A percentile compares a stretch with the other conserved stretches of the same genome.
These are phyloP conservation scores for Gnomoniopsis smithogilvyi DNA, from an alignment of 2,329 filamentous ascomycete species.

Conservation along the genomic window DNA sequence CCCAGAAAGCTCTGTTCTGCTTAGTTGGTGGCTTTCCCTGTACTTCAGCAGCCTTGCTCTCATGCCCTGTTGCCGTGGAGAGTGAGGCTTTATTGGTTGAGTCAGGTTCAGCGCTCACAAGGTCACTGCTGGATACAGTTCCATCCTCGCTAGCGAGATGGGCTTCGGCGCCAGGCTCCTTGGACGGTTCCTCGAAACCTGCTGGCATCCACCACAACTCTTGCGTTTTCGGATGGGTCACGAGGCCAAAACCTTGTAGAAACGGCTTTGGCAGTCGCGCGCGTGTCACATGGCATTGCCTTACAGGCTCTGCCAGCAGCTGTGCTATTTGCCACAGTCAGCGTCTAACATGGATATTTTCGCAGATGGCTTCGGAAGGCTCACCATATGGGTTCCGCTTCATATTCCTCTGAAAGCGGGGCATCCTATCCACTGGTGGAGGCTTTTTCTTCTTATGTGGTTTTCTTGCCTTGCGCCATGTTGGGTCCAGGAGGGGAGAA, in stretches of 20 bases:
- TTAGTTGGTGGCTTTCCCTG: conserved; percentile 11
- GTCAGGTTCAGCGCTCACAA: too few species aligned
- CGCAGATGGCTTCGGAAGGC: conserved; percentile 8
- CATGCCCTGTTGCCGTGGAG: too few species aligned
- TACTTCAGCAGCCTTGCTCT: not conserved
- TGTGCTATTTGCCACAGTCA: conserved; percentile 42
- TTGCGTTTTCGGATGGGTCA: conserved; percentile 50
- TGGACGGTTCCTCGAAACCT: conserved; percentile 12
- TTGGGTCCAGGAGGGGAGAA: conserved; percentile 52
- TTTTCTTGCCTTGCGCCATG: conserved; percentile 42
- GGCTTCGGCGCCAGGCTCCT: not conserved
- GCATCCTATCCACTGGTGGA: conserved; percentile 27
- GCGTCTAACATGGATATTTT: conserved; percentile 6
- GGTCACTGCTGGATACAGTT: not conserved
- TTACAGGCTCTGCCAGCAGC: conserved; percentile 58
- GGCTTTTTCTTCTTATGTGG: conserved; percentile 38
- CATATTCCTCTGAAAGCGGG: conserved; percentile 54
- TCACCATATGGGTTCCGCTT: conserved; percentile 63
- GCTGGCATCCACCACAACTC: conserved; percentile 55
- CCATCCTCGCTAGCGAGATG: not conserved
- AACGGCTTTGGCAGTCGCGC: conserved; percentile 56
- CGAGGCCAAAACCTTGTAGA: conserved; percentile 57
- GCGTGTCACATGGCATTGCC: conserved; percentile 50
- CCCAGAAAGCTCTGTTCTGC: conserved; percentile 19
- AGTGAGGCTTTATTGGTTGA: too few species aligned